Percentiles rank a stretch among this genome's conserved stretches.
Conservation (phyloP, 1,284 basidiomycete species). For the Marasmius fiardii region DNA sequence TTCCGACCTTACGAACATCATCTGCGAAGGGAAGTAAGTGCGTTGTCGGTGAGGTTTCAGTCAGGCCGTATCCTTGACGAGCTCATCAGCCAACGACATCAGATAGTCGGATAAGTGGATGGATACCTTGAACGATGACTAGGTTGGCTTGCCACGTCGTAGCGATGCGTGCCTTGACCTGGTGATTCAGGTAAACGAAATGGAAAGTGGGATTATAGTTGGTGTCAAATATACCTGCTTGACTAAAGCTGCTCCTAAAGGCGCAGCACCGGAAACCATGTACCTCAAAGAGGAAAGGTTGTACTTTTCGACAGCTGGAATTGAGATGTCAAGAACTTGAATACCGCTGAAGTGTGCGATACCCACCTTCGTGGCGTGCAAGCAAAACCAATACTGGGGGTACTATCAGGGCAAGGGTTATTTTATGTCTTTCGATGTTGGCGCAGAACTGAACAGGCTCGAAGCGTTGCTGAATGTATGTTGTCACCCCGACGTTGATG, state of each 20-base stretch:
- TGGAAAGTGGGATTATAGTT: background rate
- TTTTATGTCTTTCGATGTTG: constrained; percentile 61
- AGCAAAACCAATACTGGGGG: constrained; percentile 83
- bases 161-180: constrained; percentile 33
- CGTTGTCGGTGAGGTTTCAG: constrained; percentile 71
- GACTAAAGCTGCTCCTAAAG: constrained; percentile 64
- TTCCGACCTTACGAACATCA: constrained; percentile 48
- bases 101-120: background rate
- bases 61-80: constrained; percentile 66
- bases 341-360: background rate
- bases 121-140: constrained; percentile 43
- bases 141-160: constrained; percentile 25
- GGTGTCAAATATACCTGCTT: constrained; percentile 33
- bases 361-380: constrained; percentile 57
- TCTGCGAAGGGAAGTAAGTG: constrained; percentile 42
- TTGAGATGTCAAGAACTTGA: background rate
- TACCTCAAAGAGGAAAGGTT: constrained; percentile 61
- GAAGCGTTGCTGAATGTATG: constrained; percentile 72
- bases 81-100: constrained; percentile 6
- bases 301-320: constrained; percentile 60
- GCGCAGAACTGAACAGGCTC: constrained; percentile 71
- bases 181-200: background rate
- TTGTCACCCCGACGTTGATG: constrained; percentile 51
- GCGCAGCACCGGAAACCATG: constrained; percentile 80
- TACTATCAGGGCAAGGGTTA: constrained; percentile 67